Conservation (phyloP, 192 early-diverging fungal species). For the Dimargaris verticillata region DNA sequence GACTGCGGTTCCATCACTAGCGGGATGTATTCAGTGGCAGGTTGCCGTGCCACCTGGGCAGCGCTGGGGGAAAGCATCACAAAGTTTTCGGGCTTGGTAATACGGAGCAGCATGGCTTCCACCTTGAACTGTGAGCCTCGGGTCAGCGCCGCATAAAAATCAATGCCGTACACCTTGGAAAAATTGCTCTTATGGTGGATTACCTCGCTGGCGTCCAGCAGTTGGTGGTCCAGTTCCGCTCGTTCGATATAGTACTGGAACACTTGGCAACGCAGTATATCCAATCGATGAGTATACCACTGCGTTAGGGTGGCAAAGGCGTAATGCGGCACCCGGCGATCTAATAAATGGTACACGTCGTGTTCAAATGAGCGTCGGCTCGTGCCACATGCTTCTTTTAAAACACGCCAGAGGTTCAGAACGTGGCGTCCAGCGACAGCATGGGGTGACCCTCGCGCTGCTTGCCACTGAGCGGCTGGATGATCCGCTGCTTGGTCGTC, state of each 20-base stretch:
- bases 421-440: slow-evolving; percentile 57
- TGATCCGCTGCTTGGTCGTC: neutral
- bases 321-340: slow-evolving; percentile 51
- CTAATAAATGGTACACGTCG: slow-evolving; percentile 48
- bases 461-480: neutral
- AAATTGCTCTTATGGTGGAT: slow-evolving; percentile 62
- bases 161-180: slow-evolving; percentile 80
- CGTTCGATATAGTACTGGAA: slow-evolving; percentile 52
- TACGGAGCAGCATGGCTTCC: slow-evolving; percentile 60
- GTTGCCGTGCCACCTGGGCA: slow-evolving; percentile 52
- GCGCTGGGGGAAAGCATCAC: slow-evolving; percentile 58
- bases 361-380: slow-evolving; percentile 70
- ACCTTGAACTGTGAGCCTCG: slow-evolving; percentile 89
- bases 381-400: slow-evolving; percentile 58
- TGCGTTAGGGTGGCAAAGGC: slow-evolving; percentile 31
- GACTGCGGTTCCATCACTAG: slow-evolving; percentile 78
- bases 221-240: slow-evolving; percentile 40
- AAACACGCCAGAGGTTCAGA: slow-evolving; percentile 77
- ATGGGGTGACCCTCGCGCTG: slow-evolving; percentile 40
- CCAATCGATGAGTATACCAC: slow-evolving; percentile 41
- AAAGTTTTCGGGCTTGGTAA: slow-evolving; percentile 63
- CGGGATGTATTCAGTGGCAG: slow-evolving; percentile 73
- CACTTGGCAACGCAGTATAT: slow-evolving; percentile 37
- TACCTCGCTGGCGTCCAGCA: slow-evolving; percentile 55
- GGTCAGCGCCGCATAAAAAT: slow-evolving; percentile 69